Evolutionary conservation across 225 moss, liverwort and hornwort genomes (phyloP), one percentile per base, ranked within the genome.

Genomic region (Asterella californica): DNA sequence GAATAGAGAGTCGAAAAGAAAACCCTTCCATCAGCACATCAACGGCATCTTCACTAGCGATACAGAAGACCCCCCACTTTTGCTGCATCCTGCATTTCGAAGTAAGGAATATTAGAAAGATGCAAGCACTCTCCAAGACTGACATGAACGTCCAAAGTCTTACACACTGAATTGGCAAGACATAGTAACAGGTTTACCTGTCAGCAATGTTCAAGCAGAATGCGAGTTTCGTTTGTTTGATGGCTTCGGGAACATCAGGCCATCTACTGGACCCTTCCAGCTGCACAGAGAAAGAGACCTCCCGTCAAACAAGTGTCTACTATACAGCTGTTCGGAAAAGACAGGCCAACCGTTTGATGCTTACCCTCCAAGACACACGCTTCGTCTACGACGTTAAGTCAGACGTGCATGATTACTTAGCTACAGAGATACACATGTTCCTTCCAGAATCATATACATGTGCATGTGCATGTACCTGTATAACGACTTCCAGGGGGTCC

Each of bases 201-300:
- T 62, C 87, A 22, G 95, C 99, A 69, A 99, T 91, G 79, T 92
- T 83, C 37, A 99, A 81, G 80, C 93, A 92, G 76, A 99, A 99
- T 32, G 93, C 99, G 9, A 85, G 74, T 75, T 99, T 99, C 8
- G 92, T 99, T 84, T 93, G 95, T 33, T 84, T 84, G 46, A 99
- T 87, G 10, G 95, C 99, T 33, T 86, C 70, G 29, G 88, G 86
- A 77, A 91, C 97, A 83, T 91, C 94, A 74, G 97, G 97, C 94
- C 97, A 97, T 79, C 89, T 92, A 77, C 97, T 94, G 42, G 97
- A 97, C 77, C 97, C 97, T 85, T 97, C 97, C 65, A 97, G 84
- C 92, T 94, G 87, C 59, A 76, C 0, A 67, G n/a, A 52, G 45
- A 18, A 74, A 53, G 47, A 4, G 48, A 27, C 67, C 53, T 0